Conservation (phyloP, 2,329 filamentous ascomycete species). For the Dactylellina cionopaga region DNA sequence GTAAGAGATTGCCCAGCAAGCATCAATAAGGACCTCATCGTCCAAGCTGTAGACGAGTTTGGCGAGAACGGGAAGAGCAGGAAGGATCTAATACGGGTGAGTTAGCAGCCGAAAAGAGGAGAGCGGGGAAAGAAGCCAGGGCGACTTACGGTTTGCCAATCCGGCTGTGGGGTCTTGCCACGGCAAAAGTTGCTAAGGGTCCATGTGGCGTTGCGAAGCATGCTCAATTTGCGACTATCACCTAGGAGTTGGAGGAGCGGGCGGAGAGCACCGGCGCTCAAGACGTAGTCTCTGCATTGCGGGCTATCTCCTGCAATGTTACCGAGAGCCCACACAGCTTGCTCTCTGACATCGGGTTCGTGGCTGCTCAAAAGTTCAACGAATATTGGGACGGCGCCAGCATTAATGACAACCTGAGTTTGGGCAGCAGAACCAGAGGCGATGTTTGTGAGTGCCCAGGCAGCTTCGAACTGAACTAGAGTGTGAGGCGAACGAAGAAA, state of each 20-base stretch:
- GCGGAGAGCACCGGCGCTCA: constrained; percentile 88
- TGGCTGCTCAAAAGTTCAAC: constrained; percentile 94
- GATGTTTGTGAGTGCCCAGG: constrained; percentile 99
- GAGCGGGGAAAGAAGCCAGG: neutral
- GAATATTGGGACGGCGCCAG: constrained; percentile 97
- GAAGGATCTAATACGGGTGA: constrained; percentile 75
- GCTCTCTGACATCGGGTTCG: constrained; percentile 96
- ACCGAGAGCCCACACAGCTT: constrained; percentile 97
- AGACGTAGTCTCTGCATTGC: constrained; percentile 94
- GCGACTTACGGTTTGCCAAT: constrained; percentile 87
- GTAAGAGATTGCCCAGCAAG: constrained; percentile 99
- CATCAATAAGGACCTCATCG: constrained; percentile 97
- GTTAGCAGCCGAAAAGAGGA: neutral
- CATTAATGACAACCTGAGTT: constrained; percentile 98
- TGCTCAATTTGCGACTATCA: constrained; percentile 98
- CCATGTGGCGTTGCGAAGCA: constrained; percentile 98
- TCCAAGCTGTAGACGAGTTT: constrained; percentile 99
- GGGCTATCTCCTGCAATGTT: constrained; percentile 99
- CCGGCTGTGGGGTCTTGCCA: constrained; percentile 98
- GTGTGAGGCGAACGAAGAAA: constrained; percentile 98
- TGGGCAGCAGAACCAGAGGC: constrained; percentile 95
- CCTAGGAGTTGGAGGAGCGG: constrained; percentile 89
- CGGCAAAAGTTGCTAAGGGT: constrained; percentile 99
- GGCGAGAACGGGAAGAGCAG: constrained; percentile 90
- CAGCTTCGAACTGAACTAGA: constrained; percentile 97